Evolutionary conservation across 148 eudicot species (phyloP), one percentile per base, ranked within the genome.

Genomic region (Selenicereus undatus): DNA sequence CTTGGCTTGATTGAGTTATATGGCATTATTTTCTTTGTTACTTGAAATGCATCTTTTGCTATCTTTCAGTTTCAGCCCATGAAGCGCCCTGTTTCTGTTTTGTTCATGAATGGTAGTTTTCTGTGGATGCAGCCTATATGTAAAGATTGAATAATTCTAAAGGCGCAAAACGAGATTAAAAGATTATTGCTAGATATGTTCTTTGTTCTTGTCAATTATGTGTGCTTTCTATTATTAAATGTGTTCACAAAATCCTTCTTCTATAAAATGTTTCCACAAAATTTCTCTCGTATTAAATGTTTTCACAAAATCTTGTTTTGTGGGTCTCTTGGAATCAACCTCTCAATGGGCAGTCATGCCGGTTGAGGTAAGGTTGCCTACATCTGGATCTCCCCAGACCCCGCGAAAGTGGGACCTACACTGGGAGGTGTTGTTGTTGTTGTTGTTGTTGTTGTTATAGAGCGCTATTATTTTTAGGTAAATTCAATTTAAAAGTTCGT

Each of bases 31-130:
- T 5, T 36, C 29, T 27, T 74, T 60, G 73, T 81, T 68, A 66
- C 68, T 39, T 81, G 39, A 7, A 17, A 65, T 7, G 26, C 30
- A 45, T 50, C 21, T 18, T 72, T 72, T 7, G 17, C 39, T 45
- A 66, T 32, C 29, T 65, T 75, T 65, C 14, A 6, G 10, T n/a
- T 39, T 39, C 52, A 48, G 12, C 52, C 68, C n/a, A 3, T 24
- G 29, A 56, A 73, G 22, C 30, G 64, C 2, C n/a, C 35, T 66
- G 10, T 79, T 71, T 71, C 65, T 72, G 17, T n/a, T 58, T 42
- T 79, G 75, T 27, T 54, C 43, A 20, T 56, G 29, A 32, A 79
- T 79, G 81, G 27, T 56, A 26, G 35, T 74, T 50, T 48, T 4
- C 60, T 16, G 1, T 74, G 12, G n/a, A 27, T 0, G n/a, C n/a